Evolutionary conservation across 805 yeast genomes (phyloP), one percentile per base, ranked within the genome.

Genomic region (Saccharomycopsis sp.): DNA sequence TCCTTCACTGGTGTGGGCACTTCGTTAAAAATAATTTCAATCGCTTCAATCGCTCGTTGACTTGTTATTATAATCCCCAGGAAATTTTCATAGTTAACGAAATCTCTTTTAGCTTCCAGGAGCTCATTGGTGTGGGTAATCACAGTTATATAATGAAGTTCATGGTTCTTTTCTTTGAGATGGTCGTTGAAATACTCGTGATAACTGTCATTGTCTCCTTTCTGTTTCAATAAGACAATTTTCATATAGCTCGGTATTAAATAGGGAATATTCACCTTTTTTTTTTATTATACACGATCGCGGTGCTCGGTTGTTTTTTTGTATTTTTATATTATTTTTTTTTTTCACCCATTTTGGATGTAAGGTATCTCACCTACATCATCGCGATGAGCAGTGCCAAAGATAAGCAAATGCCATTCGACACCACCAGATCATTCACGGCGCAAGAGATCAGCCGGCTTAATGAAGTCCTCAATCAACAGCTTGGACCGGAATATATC

Each of bases 21-120:
- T 6, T 62, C 55, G 1, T 62, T 40, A 4, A 81, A 62, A 11
- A 74, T 59, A 31, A 66, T 65, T 49, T 74, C 74, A 9, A 87
- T 61, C 4, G 86, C 80, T 54, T 89, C 96, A 0, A 89, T 95
- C 1, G 96, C 95, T 52, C 97, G 62, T 59, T 90, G 97, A 1
- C 95, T 84, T 0, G 97, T 89, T 3, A 90, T 78, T n/a, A n/a
- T n/a, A n/a, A n/a, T n/a, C n/a, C n/a, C n/a, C n/a, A n/a, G n/a
- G n/a, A n/a, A n/a, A n/a, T n/a, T n/a, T n/a, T n/a, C n/a, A n/a
- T n/a, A n/a, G n/a, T n/a, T n/a, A n/a, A n/a, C n/a, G n/a, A n/a
- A n/a, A n/a, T n/a, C n/a, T n/a, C n/a, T n/a, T n/a, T n/a, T n/a
- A n/a, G n/a, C n/a, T n/a, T n/a, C n/a, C n/a, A n/a, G n/a, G n/a